These are phyloP conservation scores for Hypoxylon trugodes DNA, from an alignment of 495 filamentous ascomycete species.

Conservation along the genomic window DNA sequence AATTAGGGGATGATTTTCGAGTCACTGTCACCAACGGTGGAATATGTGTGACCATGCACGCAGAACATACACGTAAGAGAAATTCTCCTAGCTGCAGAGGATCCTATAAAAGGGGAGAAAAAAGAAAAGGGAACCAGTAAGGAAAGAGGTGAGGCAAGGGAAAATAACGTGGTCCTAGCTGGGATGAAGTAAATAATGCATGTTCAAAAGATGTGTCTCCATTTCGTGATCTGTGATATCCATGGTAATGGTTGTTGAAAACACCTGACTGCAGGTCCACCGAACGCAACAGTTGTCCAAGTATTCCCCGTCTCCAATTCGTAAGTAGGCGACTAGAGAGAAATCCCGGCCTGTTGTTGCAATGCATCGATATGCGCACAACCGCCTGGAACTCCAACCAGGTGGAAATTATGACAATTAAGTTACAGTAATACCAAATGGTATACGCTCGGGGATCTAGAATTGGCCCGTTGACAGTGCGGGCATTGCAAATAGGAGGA, in stretches of 20 bases:
- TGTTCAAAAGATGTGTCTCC: conserved; percentile 8
- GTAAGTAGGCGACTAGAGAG: conserved; percentile 15
- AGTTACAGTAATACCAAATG: conserved; percentile 30
- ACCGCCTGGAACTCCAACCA: conserved; percentile 13
- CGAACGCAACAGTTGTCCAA: conserved; percentile 8
- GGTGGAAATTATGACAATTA: conserved; percentile 29
- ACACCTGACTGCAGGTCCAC: conserved; percentile 8
- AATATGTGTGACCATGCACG: conserved; percentile 26
- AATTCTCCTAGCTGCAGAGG: conserved; percentile 1
- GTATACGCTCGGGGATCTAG: conserved; percentile 7
- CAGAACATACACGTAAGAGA: conserved; percentile 20
- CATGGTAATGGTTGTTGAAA: conserved; percentile 8
- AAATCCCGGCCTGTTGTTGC: conserved; percentile 24
- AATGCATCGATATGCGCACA: conserved; percentile 28
- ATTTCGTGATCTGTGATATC: conserved; percentile 12
- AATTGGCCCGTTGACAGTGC: conserved; percentile 15
- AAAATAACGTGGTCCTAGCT: neutral
- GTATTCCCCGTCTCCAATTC: conserved; percentile 16
- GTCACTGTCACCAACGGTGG: conserved; percentile 12
- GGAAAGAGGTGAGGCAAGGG: neutral
- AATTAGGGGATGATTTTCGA: neutral
- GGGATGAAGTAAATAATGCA: neutral
- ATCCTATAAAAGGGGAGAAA: conserved; percentile 5
- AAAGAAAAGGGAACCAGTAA: conserved; percentile 3
- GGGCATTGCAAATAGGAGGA: conserved; percentile 16